Conservation (phyloP, 805 yeast species). For the Suhomyces sp. region DNA sequence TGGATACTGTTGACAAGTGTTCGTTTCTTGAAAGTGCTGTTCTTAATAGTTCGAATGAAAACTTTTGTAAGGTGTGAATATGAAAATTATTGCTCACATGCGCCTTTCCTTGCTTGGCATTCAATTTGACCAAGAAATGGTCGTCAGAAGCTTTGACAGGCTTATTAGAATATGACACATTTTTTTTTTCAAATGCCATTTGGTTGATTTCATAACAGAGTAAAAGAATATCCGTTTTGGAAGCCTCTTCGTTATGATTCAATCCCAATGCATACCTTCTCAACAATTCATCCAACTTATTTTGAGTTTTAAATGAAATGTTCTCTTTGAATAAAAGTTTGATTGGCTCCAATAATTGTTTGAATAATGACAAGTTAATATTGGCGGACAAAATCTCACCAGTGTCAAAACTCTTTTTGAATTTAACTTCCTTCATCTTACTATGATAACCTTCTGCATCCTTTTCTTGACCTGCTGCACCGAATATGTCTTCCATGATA, state of each 20-base stretch:
- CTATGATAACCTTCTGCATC: conserved; percentile 89
- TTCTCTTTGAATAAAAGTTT: conserved; percentile 59
- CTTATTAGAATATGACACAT: conserved; percentile 14
- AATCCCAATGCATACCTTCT: conserved; percentile 79
- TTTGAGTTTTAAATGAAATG: conserved; percentile 64
- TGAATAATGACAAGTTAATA: conserved; percentile 57
- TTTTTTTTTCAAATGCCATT: conserved; percentile 40
- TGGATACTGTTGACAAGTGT: conserved; percentile 53
- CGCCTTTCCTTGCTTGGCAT: conserved; percentile 54
- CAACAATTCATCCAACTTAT: conserved; percentile 73
- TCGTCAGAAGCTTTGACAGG: conserved; percentile 45
- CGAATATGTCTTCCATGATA: conserved; percentile 90
- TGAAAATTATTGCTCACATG: conserved; percentile 57
- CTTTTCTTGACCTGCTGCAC: conserved; percentile 88
- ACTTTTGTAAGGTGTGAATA: conserved; percentile 62
- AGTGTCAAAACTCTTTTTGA: conserved; percentile 82
- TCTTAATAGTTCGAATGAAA: conserved; percentile 73
- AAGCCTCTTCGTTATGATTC: conserved; percentile 60
- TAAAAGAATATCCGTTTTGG: conserved; percentile 56
- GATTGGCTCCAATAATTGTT: conserved; percentile 63
- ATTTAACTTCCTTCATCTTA: conserved; percentile 86
- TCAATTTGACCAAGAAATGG: conserved; percentile 73
- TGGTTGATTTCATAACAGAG: conserved; percentile 71
- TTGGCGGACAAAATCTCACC: conserved; percentile 73
- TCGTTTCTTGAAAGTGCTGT: conserved; percentile 66